phyloP scores from a whole-genome alignment of 768 basidiomycete species.

The Dentipellis sp. region DNA sequence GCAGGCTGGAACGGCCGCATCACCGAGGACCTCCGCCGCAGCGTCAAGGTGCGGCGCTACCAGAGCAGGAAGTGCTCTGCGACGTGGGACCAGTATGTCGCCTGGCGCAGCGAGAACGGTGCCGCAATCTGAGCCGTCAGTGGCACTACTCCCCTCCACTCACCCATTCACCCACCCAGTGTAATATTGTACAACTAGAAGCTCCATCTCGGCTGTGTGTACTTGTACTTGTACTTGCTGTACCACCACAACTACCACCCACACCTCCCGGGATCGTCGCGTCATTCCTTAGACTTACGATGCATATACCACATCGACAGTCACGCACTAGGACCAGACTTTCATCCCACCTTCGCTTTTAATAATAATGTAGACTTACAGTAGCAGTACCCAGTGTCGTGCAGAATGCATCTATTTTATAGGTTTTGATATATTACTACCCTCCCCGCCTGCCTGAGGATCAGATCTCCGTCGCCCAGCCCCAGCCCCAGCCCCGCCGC shows the following conservation, averaged over 20 bases:
- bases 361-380: neutral
- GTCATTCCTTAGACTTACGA: neutral
- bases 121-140: slow-evolving; percentile 22
- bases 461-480: neutral
- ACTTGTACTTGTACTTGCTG: neutral
- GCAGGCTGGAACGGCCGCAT: slow-evolving; percentile 83
- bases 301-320: neutral
- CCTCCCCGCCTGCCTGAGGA: neutral
- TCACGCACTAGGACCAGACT: neutral
- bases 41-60: slow-evolving; percentile 70
- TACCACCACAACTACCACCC: neutral
- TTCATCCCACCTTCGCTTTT: neutral
- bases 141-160: neutral
- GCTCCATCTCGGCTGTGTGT: no score
- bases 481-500: no score
- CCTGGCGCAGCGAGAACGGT: slow-evolving; percentile 56
- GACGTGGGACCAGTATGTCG: slow-evolving; percentile 67
- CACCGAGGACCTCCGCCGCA: slow-evolving; percentile 72
- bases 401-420: neutral
- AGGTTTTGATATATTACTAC: no score
- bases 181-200: no score
- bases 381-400: no score
- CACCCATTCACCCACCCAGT: no score
- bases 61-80: slow-evolving; percentile 66
- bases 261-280: neutral